Evolutionary conservation across 805 yeast genomes (phyloP).

Genomic region (Clavispora phyllophila): DNA sequence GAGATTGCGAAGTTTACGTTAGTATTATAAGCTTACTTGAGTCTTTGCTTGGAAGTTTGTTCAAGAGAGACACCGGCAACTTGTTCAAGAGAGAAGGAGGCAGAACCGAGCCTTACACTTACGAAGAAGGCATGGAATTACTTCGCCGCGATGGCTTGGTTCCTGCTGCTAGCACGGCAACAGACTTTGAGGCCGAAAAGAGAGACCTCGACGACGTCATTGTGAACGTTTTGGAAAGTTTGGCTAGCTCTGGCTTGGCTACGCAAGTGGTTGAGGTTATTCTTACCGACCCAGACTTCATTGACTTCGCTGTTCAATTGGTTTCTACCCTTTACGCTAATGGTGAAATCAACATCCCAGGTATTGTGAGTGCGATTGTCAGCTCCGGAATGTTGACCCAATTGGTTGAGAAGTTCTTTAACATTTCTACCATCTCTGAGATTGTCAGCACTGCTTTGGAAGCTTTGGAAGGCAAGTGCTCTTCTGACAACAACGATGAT

Average conservation of each 20-base stretch:
- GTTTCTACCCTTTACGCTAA: conserved; percentile 24
- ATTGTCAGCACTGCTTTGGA: conserved; percentile 34
- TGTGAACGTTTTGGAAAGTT: conserved; percentile 35
- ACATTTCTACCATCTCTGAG: conserved; percentile 27
- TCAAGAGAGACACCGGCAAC: not conserved
- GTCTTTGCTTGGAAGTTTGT: conserved; percentile 22
- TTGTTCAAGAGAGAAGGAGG: conserved; percentile 12
- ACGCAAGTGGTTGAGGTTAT: conserved; percentile 34
- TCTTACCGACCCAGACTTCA: conserved; percentile 32
- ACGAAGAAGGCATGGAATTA: conserved; percentile 11
- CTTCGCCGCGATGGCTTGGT: conserved; percentile 13
- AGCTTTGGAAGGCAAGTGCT: conserved; percentile 29
- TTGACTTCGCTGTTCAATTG: conserved; percentile 34
- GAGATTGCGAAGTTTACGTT: conserved; percentile 36
- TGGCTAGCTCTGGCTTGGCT: conserved; percentile 39
- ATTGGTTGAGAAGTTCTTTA: conserved; percentile 31
- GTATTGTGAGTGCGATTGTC: conserved; percentile 27
- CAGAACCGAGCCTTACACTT: conserved; percentile 3
- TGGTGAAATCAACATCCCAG: conserved; percentile 24
- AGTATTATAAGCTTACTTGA: conserved; percentile 29
- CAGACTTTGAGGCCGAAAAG: conserved; percentile 7
- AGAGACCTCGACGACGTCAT: conserved; percentile 26
- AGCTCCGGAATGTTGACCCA: conserved; percentile 28
- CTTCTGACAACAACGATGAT: no score
- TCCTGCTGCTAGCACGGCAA: not conserved